Percentiles rank a stretch among this genome's conserved stretches.
These are phyloP conservation scores for Mesotaenium endlicherianum DNA, from an alignment of 139 green algal species.

Conservation along the genomic window DNA sequence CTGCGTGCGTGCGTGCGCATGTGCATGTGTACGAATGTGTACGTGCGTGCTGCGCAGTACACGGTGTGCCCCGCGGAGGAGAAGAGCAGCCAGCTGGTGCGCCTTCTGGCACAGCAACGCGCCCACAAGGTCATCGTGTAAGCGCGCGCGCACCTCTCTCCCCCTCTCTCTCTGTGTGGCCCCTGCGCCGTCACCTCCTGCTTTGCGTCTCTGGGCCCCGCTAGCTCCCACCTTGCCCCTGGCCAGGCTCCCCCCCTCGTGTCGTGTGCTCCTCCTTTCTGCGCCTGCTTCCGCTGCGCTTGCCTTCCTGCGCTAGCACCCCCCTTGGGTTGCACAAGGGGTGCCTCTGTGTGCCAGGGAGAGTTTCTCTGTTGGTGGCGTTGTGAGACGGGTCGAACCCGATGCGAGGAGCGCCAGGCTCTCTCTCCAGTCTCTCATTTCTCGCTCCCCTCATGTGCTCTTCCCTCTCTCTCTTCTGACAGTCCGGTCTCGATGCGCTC, in stretches of 20 bases:
- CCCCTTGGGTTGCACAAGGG: too few species aligned
- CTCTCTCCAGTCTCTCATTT: background rate
- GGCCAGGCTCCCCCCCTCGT: background rate
- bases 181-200: background rate
- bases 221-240: background rate
- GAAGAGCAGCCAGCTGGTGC: slow-evolving; percentile 64
- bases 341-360: too few species aligned
- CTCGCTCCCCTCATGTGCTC: background rate
- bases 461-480: slow-evolving; percentile 3
- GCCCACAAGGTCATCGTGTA: slow-evolving; percentile 27
- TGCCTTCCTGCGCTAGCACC: too few species aligned
- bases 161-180: slow-evolving; percentile 2
- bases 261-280: background rate
- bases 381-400: too few species aligned
- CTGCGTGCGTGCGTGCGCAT: too few species aligned
- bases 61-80: slow-evolving; percentile 68
- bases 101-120: slow-evolving; percentile 4
- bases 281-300: background rate
- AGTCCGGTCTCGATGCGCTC: background rate
- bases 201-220: background rate
- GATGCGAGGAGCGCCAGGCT: too few species aligned
- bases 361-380: too few species aligned
- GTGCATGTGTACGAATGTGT: too few species aligned
- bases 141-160: background rate
- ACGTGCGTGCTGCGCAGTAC: background rate